Conservation (phyloP, 1,284 basidiomycete species). For the Puccinia coronata region DNA sequence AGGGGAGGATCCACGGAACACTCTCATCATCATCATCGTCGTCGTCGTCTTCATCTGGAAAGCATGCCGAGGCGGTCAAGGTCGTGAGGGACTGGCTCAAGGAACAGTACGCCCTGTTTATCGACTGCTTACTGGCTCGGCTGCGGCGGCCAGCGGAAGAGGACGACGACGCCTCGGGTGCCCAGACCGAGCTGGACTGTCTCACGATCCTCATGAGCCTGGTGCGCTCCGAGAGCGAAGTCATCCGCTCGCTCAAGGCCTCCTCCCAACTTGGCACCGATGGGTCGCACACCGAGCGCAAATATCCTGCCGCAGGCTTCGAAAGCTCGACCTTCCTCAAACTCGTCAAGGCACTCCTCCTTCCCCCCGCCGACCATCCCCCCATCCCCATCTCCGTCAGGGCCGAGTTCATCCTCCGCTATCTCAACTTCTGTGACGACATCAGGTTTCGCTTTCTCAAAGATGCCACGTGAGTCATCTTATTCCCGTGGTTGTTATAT, state of each 20-base stretch:
- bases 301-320: slow-evolving; percentile 63
- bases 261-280: not conserved
- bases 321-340: slow-evolving; percentile 71
- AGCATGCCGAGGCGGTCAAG: slow-evolving; percentile 49
- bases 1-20: slow-evolving; percentile 64
- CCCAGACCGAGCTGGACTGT: slow-evolving; percentile 51
- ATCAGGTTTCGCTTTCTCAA: slow-evolving; percentile 89
- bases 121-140: slow-evolving; percentile 51
- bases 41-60: too few relatives aligned
- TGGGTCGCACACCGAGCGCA: slow-evolving; percentile 6
- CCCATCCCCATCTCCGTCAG: slow-evolving; percentile 65
- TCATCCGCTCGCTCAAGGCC: not conserved
- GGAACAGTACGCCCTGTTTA: slow-evolving; percentile 52
- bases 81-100: slow-evolving; percentile 55
- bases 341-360: slow-evolving; percentile 67
- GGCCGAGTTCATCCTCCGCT: slow-evolving; percentile 69
- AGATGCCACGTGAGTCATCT: slow-evolving; percentile 68
- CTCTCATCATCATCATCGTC: too few relatives aligned
- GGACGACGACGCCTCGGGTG: slow-evolving; percentile 48
- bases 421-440: slow-evolving; percentile 73
- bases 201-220: slow-evolving; percentile 41
- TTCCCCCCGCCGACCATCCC: slow-evolving; percentile 65
- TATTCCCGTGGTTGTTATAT: not conserved
- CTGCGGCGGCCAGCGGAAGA: slow-evolving; percentile 51
- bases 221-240: slow-evolving; percentile 24